A percentile compares a stretch with the other conserved stretches of the same genome.
These are phyloP conservation scores for Quercus lobata DNA, from an alignment of 331 rosid species.

Conservation along the genomic window DNA sequence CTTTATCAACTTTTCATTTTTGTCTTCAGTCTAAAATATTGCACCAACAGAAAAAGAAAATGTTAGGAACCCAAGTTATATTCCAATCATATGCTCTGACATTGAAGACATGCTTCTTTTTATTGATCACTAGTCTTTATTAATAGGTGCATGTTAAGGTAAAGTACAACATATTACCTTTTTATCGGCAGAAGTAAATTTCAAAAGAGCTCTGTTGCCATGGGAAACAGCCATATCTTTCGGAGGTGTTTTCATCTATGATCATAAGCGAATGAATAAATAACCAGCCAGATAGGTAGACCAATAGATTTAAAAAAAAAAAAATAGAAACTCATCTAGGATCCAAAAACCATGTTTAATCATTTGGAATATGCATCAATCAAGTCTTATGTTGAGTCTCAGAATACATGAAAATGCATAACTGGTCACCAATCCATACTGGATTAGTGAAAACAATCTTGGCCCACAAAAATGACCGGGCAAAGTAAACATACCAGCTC, in stretches of 20 bases:
- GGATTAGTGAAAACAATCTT: neutral
- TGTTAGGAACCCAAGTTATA: conserved; percentile 7
- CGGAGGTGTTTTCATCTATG: conserved; percentile 42
- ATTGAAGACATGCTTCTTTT: neutral
- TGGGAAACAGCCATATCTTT: conserved; percentile 37
- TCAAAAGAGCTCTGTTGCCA: conserved; percentile 40
- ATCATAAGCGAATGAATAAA: conserved; percentile 4
- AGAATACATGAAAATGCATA: neutral
- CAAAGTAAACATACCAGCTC: conserved; percentile 48
- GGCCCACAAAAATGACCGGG: neutral
- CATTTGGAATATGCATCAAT: neutral
- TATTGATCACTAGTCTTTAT: neutral
- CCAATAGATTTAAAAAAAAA: no score
- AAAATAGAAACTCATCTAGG: neutral
- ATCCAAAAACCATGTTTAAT: neutral
- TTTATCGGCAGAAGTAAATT: conserved; percentile 41
- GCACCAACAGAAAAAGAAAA: conserved; percentile 8
- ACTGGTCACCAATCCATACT: neutral
- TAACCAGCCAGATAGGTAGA: neutral
- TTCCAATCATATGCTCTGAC: neutral
- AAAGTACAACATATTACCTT: conserved; percentile 42
- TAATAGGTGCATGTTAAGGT: neutral
- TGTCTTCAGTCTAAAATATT: conserved; percentile 46
- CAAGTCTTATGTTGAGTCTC: neutral
- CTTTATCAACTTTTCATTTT: conserved; percentile 25